Percentiles rank a stretch among this genome's conserved stretches.
Conservation (phyloP, 108 stramenopile species). For the Hondaea fermentalgiana region DNA sequence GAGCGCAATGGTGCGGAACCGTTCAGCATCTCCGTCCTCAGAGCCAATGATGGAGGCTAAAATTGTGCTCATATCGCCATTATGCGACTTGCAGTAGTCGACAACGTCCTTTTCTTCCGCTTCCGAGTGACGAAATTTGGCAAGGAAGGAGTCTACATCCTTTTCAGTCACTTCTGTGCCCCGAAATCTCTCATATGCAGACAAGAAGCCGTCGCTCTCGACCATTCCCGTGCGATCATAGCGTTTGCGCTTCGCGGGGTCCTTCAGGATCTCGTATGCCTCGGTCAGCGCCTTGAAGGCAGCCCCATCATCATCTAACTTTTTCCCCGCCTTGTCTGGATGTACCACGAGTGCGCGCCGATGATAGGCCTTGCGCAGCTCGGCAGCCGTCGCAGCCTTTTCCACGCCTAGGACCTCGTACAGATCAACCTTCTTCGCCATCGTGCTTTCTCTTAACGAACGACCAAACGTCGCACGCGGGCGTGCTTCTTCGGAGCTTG, state of each 20-base stretch:
- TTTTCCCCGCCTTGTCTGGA: slow-evolving; percentile 18
- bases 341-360: slow-evolving; percentile 20
- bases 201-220: not conserved
- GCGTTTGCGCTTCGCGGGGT: slow-evolving; percentile 22
- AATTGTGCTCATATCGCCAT: not conserved
- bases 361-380: slow-evolving; percentile 20
- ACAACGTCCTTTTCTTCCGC: not conserved
- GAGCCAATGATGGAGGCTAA: not conserved
- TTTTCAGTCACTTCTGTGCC: not conserved
- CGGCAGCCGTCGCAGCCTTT: not conserved
- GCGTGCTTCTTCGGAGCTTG: no score
- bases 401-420: slow-evolving; percentile 27
- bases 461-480: no score
- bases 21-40: not conserved
- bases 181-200: not conserved
- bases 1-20: not conserved
- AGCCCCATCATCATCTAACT: not conserved
- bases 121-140: not conserved
- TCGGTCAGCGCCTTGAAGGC: slow-evolving; percentile 18
- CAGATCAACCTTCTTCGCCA: not conserved
- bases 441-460: no score
- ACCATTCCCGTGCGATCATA: slow-evolving; percentile 21
- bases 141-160: not conserved
- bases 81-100: not conserved
- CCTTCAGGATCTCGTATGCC: slow-evolving; percentile 30